These are phyloP conservation scores for Groenewaldozyma auringiensis DNA, from an alignment of 1,139 yeast genomes.

Conservation along the genomic window DNA sequence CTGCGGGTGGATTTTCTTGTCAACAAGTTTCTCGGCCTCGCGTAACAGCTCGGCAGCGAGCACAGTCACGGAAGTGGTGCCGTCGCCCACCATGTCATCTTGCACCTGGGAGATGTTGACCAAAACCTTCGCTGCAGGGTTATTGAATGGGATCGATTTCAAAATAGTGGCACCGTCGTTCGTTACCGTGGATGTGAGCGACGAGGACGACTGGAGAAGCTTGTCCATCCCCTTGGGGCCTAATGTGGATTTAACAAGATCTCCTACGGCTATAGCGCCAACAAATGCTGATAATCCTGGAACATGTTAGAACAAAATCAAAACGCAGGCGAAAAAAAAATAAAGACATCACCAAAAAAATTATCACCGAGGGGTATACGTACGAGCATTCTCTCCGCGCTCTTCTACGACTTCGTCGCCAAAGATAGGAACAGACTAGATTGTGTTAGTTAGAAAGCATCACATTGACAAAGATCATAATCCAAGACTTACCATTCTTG, in stretches of 20 bases:
- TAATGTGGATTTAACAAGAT: slow-evolving; percentile 86
- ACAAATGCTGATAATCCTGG: slow-evolving; percentile 79
- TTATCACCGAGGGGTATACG: too few species aligned
- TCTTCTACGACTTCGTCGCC: slow-evolving; percentile 98
- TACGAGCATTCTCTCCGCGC: slow-evolving; percentile 93
- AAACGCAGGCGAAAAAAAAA: too few species aligned
- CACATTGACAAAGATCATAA: not conserved
- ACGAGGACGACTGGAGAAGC: slow-evolving; percentile 76
- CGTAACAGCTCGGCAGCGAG: slow-evolving; percentile 83
- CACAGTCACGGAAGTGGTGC: slow-evolving; percentile 97
- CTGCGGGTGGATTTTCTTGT: slow-evolving; percentile 93
- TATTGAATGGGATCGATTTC: slow-evolving; percentile 89
- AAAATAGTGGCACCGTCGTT: slow-evolving; percentile 98
- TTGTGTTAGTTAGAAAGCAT: not conserved
- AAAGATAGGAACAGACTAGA: slow-evolving; percentile 76
- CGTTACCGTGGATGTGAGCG: slow-evolving; percentile 73
- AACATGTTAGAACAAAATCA: slow-evolving; percentile 8
- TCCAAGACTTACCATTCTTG: slow-evolving; percentile 2
- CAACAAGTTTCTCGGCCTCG: slow-evolving; percentile 91
- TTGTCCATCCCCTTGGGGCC: slow-evolving; percentile 99
- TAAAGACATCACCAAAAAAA: too few species aligned
- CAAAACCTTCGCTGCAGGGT: slow-evolving; percentile 96
- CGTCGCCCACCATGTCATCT: slow-evolving; percentile 98
- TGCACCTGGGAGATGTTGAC: slow-evolving; percentile 95
- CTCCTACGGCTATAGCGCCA: slow-evolving; percentile 99